Evolutionary conservation across 2,329 filamentous ascomycete species (phyloP).

Genomic region (Alternaria dauci): DNA sequence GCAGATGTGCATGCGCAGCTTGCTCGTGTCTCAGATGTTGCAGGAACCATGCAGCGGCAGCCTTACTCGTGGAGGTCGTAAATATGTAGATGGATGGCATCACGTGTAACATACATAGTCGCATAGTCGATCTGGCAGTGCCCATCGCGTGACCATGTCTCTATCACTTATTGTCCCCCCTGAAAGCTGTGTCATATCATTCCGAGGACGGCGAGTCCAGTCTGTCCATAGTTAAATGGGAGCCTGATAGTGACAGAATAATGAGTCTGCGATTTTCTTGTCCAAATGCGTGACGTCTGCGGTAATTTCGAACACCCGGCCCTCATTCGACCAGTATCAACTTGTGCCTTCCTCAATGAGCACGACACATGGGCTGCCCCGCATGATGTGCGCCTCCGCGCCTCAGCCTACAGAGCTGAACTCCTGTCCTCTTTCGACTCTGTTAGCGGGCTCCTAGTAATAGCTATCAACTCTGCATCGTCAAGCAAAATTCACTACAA

Average conservation of each 20-base stretch:
- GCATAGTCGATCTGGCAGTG: background rate
- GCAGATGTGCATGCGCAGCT: constrained; percentile 13
- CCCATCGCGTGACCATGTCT: background rate
- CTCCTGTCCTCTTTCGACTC: background rate
- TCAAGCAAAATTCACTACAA: background rate
- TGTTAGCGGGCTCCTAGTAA: too few species aligned
- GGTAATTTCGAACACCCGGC: background rate
- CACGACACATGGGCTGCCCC: background rate
- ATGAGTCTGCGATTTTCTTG: background rate
- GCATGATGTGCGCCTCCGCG: background rate
- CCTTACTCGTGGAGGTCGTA: constrained; percentile 2
- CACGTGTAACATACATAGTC: background rate
- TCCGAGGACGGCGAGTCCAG: background rate
- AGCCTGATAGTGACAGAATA: background rate
- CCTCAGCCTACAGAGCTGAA: background rate
- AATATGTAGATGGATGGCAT: background rate
- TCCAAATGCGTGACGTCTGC: background rate
- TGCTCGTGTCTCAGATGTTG: constrained; percentile 10
- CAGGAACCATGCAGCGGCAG: background rate
- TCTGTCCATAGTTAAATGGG: background rate
- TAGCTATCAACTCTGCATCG: background rate
- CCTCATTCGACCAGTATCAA: background rate
- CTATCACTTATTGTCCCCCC: background rate
- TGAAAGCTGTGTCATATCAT: background rate
- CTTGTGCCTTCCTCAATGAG: background rate